Evolutionary conservation across 768 basidiomycete species (phyloP), one percentile per base, ranked within the genome.

Genomic region (Mycena maculata): DNA sequence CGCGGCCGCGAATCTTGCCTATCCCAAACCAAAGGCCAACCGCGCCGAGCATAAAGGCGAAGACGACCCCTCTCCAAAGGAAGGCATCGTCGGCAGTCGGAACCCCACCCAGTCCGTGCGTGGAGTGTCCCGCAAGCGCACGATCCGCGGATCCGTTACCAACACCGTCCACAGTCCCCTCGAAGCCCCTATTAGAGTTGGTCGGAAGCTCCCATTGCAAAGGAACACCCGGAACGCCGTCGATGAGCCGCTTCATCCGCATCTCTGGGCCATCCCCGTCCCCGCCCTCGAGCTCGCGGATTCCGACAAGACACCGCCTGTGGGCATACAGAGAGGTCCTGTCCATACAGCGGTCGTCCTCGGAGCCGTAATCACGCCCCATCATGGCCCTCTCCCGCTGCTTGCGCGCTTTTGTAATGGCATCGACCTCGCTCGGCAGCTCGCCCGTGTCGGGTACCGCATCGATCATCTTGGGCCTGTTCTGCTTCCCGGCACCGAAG

Each of bases 251-350:
- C 72, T 77, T 81, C 73, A 83, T 76, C 15, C 84, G 74, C 44
- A 79, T 78, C 66, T 81, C 81, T 5, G 76, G 63, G 6, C 71
- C 71, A 22, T 71, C 75, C 7, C 84, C 87, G 70, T 83, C 86
- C 15, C 84, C 84, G 2, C 83, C 80, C 68, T 88, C 87, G 22
- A 92, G 76, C 22, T 75, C 77, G 9, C 87, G 81, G 49, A 91
- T 83, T 25, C 92, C 92, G 13, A 88, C 86, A 18, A 91, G 77
- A 75, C 92, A 93, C 12, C 84, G 83, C 5, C 83, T 79, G 73
- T 92, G 86, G 53, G 77, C 76, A 23, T 77, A 77, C 72, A 53
- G 56, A 63, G 54, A 65, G 58, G 18, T 67, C 58, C 58, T 28
- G 22, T 67, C 65, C 25, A 49, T 22, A 48, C 69, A 71, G 2